Conservation (phyloP, 768 basidiomycete genomes). For the Rhodosporidiobolus odoratus region DNA sequence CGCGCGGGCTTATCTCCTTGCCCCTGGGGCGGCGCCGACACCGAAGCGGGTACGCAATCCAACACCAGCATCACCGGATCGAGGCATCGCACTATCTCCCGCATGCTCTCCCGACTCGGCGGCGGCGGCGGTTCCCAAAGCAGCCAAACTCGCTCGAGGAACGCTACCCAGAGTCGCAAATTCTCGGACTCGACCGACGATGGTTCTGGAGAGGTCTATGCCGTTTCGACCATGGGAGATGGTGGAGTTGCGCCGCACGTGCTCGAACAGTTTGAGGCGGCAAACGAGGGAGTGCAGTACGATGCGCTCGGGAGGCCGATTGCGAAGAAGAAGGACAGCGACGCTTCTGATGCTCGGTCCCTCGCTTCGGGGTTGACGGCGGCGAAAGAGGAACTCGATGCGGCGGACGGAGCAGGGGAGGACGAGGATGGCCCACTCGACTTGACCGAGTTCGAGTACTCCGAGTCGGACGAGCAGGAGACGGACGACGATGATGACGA, state of each 20-base stretch:
- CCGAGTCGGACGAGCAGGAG: constrained; percentile 24
- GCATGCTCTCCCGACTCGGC: constrained; percentile 26
- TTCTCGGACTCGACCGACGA: background rate
- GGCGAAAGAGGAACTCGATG: constrained; percentile 8
- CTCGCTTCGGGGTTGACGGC: background rate
- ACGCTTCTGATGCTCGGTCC: constrained; percentile 3
- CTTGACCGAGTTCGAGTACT: constrained; percentile 33
- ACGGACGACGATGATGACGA: constrained; percentile 33
- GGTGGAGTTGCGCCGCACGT: background rate
- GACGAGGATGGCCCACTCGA: constrained; percentile 21
- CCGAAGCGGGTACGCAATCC: too few species aligned
- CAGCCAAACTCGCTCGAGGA: background rate
- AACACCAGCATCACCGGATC: background rate
- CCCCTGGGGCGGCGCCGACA: constrained; percentile 5
- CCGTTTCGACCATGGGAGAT: constrained; percentile 3
- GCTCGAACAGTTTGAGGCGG: constrained; percentile 23
- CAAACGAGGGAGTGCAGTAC: constrained; percentile 14
- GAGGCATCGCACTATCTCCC: constrained; percentile 14
- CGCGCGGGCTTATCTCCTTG: background rate
- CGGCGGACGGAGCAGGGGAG: background rate
- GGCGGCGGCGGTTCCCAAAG: background rate
- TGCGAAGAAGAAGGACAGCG: background rate
- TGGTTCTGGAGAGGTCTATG: background rate
- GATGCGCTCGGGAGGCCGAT: constrained; percentile 18
- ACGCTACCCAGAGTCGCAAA: background rate